These are phyloP conservation scores for Diaporthe sp. DNA, from an alignment of 2,329 filamentous ascomycete genomes.

Conservation along the genomic window DNA sequence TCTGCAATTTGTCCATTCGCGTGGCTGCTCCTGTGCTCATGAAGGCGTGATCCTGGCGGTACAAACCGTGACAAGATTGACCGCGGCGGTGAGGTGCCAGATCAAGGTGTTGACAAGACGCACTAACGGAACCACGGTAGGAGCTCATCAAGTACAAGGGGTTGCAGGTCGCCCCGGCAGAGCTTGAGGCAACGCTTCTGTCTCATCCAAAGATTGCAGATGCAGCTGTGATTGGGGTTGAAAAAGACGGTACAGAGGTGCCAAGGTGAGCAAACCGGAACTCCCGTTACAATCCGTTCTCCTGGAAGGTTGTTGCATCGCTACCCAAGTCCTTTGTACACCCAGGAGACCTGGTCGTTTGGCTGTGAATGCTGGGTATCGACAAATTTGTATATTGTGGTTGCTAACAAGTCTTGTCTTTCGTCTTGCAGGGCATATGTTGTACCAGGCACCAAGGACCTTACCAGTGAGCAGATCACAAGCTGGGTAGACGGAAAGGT, in stretches of 20 bases:
- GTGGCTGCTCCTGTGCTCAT: not conserved
- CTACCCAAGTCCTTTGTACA: not conserved
- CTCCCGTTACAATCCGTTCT: conserved; percentile 61
- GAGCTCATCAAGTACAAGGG: conserved; percentile 75
- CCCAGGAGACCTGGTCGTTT: not conserved
- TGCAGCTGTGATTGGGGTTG: conserved; percentile 73
- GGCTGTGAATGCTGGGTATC: not conserved
- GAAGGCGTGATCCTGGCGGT: not conserved
- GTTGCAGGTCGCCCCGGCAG: conserved; percentile 76
- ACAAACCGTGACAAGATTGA: not conserved
- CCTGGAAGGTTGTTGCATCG: too few species aligned
- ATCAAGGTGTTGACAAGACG: not conserved
- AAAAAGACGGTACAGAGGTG: conserved; percentile 60
- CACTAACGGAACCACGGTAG: conserved; percentile 50
- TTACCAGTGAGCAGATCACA: conserved; percentile 44
- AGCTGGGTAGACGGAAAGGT: conserved; percentile 47
- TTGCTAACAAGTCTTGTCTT: conserved; percentile 15
- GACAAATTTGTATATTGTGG: not conserved
- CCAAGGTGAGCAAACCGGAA: conserved; percentile 64
- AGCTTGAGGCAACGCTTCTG: conserved; percentile 66
- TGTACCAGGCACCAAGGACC: conserved; percentile 43
- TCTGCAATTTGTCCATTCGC: not conserved
- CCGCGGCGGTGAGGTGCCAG: not conserved
- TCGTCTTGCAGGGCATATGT: conserved; percentile 44
- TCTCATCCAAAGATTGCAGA: conserved; percentile 63